Conservation (phyloP, 2,329 filamentous ascomycete genomes). For the Pseudogymnoascus sp. region DNA sequence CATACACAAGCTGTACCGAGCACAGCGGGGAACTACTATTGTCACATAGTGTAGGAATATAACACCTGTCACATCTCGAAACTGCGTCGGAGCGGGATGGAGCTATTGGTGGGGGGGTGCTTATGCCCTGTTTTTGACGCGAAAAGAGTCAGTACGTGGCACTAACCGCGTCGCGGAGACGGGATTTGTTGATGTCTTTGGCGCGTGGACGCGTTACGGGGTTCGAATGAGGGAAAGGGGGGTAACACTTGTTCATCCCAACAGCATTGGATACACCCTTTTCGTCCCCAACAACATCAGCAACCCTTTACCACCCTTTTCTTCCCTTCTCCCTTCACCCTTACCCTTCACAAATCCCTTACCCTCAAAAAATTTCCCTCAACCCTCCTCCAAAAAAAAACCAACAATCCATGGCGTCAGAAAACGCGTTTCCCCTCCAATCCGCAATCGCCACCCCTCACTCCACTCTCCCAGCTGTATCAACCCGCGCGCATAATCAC, state of each 20-base stretch:
- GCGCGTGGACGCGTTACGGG: not conserved
- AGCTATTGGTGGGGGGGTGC: not conserved
- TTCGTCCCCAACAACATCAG: constrained; percentile 11
- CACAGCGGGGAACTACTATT: not conserved
- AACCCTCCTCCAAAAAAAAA: not conserved
- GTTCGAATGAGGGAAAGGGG: constrained; percentile 1
- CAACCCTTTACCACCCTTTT: constrained; percentile 35
- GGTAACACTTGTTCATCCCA: constrained; percentile 8
- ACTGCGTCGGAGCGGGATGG: not conserved
- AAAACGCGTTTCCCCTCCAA: not conserved
- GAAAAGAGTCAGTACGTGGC: not conserved
- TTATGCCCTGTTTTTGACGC: not conserved
- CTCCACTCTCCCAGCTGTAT: not conserved
- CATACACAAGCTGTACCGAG: not conserved
- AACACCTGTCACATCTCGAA: constrained; percentile 4
- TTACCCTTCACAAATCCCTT: not conserved
- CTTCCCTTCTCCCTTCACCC: constrained; percentile 21
- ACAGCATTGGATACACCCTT: constrained; percentile 7
- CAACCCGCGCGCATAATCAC: not conserved
- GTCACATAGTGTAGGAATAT: constrained; percentile 7
- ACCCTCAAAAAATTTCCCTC: not conserved
- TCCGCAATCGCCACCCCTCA: not conserved
- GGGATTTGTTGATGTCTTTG: not conserved
- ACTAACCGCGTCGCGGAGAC: not conserved
- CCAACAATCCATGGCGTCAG: not conserved